Percentiles rank a stretch among this genome's conserved stretches.
Conservation (phyloP, 352 stramenopile genomes). For the Globisporangium spinosum region DNA sequence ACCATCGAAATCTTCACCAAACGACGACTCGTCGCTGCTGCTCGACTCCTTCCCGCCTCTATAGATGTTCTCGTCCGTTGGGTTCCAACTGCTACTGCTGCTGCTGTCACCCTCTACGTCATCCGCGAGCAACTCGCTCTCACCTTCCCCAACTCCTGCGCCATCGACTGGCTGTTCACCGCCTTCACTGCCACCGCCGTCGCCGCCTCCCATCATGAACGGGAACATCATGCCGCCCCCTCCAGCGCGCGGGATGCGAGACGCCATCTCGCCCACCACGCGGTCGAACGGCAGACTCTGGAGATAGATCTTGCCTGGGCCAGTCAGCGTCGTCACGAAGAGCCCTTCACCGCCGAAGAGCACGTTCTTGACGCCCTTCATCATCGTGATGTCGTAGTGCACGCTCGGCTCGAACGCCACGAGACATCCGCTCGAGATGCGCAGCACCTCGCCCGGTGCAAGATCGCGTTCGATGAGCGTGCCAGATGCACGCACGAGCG, state of each 20-base stretch:
- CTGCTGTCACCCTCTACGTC: constrained; percentile 9
- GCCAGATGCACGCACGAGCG: constrained; percentile 90
- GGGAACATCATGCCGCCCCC: constrained; percentile 85
- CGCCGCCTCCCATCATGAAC: constrained; percentile 73
- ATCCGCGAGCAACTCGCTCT: constrained; percentile 10
- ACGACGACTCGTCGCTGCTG: constrained; percentile 19
- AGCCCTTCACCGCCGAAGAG: constrained; percentile 93
- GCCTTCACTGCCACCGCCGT: constrained; percentile 21
- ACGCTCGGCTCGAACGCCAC: constrained; percentile 88
- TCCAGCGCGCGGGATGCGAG: constrained; percentile 74
- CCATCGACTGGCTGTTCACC: constrained; percentile 7
- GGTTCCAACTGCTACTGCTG: constrained; percentile 27
- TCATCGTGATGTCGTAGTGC: constrained; percentile 90
- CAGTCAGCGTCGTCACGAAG: constrained; percentile 92
- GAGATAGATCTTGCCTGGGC: constrained; percentile 88
- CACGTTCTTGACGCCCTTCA: constrained; percentile 92
- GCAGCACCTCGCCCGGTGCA: constrained; percentile 82
- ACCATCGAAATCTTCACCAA: constrained; percentile 22
- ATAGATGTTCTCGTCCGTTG: constrained; percentile 53
- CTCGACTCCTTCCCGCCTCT: constrained; percentile 15
- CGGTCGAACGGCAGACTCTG: constrained; percentile 91
- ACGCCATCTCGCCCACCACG: constrained; percentile 91
- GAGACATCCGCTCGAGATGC: constrained; percentile 90
- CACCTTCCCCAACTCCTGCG: constrained; percentile 25
- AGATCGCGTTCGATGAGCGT: constrained; percentile 87